Evolutionary conservation across 208 protist genomes (phyloP), one percentile per base, ranked within the genome.

Genomic region (Histomonas meleagridis): DNA sequence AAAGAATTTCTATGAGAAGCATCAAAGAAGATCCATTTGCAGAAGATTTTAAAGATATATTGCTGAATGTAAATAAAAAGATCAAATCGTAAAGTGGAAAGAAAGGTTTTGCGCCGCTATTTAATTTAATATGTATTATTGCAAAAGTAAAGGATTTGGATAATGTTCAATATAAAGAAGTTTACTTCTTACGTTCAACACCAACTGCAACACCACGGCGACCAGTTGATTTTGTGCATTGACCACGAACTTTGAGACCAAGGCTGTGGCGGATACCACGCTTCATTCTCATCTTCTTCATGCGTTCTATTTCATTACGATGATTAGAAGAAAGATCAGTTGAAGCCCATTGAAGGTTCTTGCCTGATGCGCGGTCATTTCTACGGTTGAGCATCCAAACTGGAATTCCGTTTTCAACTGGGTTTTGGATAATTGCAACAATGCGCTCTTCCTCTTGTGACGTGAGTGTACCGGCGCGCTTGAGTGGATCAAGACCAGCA

Each of bases 111-210:
- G n/a, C n/a, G n/a, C n/a, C n/a, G n/a, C n/a, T n/a, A n/a, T n/a
- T n/a, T n/a, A n/a, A n/a, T n/a, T n/a, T n/a, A n/a, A n/a, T n/a
- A n/a, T n/a, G n/a, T n/a, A n/a, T n/a, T n/a, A n/a, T n/a, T n/a
- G n/a, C n/a, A n/a, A n/a, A n/a, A n/a, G n/a, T n/a, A n/a, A n/a
- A n/a, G n/a, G n/a, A n/a, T n/a, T n/a, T n/a, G n/a, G n/a, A n/a
- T n/a, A n/a, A n/a, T n/a, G n/a, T n/a, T n/a, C n/a, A n/a, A n/a
- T n/a, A n/a, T n/a, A n/a, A n/a, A n/a, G n/a, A n/a, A n/a, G 7
- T 65, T 65, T 65, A 65, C 60, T 86, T 86, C 76, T 86, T 86
- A 48, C 76, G 76, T 55, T 86, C 86, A n/a, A 91, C 49, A 91
- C 86, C 86, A 53, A 91, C 49, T 49, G 86, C 55, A 49, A 12